Conservation (phyloP, 2,329 filamentous ascomycete genomes). For the Diaporthe citriasiana region DNA sequence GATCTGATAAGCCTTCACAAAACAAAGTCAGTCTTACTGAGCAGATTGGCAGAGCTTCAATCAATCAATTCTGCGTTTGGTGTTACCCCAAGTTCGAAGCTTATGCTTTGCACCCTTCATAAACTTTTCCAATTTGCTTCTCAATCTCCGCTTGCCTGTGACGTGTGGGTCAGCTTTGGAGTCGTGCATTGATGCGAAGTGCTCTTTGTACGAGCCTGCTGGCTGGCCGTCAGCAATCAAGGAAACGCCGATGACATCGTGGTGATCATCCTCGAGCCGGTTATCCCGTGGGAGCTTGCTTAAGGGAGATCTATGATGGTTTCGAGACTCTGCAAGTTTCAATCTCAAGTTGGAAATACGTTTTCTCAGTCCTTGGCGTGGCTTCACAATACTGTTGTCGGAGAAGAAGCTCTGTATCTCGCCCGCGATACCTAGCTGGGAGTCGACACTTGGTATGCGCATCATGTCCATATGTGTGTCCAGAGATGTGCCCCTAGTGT, state of each 20-base stretch:
- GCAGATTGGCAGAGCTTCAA: not conserved
- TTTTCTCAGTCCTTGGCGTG: slow-evolving; percentile 45
- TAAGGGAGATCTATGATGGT: slow-evolving; percentile 24
- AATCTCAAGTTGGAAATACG: slow-evolving; percentile 46
- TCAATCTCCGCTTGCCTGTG: slow-evolving; percentile 19
- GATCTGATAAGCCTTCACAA: not conserved
- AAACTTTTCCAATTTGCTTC: slow-evolving; percentile 36
- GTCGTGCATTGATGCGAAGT: not conserved
- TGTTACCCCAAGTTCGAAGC: slow-evolving; percentile 38
- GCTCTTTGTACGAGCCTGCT: not conserved
- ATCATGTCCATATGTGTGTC: slow-evolving; percentile 37
- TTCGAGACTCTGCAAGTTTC: slow-evolving; percentile 44
- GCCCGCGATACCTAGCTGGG: slow-evolving; percentile 8
- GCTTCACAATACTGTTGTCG: slow-evolving; percentile 38
- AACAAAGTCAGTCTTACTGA: not conserved
- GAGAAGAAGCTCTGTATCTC: slow-evolving; percentile 45
- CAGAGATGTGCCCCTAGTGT: slow-evolving; percentile 35
- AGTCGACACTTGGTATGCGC: slow-evolving; percentile 12
- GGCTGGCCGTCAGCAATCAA: not conserved
- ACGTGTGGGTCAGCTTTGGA: not conserved
- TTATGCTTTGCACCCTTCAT: slow-evolving; percentile 40
- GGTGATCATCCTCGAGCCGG: not conserved
- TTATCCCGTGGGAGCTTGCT: not conserved
- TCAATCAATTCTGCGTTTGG: slow-evolving; percentile 31
- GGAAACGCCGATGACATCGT: not conserved